These are phyloP conservation scores for Monosporascus sp. DNA, from an alignment of 2,329 filamentous ascomycete genomes.

Conservation along the genomic window DNA sequence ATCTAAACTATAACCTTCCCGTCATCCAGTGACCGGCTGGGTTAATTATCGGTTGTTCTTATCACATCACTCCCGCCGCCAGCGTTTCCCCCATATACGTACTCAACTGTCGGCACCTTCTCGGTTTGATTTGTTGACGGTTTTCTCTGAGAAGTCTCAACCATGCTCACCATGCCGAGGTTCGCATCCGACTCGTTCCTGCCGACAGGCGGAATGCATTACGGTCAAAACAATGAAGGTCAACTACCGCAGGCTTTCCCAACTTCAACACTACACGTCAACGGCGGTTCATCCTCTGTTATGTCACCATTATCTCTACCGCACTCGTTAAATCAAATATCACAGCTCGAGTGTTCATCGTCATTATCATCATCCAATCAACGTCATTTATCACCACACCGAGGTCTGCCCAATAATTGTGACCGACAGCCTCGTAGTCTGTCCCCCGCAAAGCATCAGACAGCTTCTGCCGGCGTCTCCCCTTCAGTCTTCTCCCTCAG, in stretches of 20 bases:
- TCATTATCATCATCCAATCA: conserved; percentile 15
- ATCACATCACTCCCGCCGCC: not conserved
- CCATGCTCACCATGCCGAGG: conserved; percentile 35
- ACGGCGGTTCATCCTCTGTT: conserved; percentile 28
- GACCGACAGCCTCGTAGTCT: conserved; percentile 26
- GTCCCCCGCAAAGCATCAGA: conserved; percentile 23
- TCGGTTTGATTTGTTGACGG: not conserved
- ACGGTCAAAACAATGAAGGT: conserved; percentile 25
- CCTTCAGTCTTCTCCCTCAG: conserved; percentile 10
- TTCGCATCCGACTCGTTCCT: conserved; percentile 38
- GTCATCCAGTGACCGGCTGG: not conserved
- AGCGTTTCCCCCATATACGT: not conserved
- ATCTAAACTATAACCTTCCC: not conserved
- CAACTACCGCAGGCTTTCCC: conserved; percentile 13
- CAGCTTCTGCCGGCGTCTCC: conserved; percentile 14
- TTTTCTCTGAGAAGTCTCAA: conserved; percentile 7
- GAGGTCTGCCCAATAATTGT: conserved; percentile 14
- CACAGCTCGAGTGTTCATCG: conserved; percentile 32
- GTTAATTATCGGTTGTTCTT: not conserved
- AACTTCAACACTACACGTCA: conserved; percentile 15
- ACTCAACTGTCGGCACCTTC: not conserved
- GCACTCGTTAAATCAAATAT: conserved; percentile 26
- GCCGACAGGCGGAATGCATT: conserved; percentile 30
- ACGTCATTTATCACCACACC: conserved; percentile 19
- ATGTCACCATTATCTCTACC: conserved; percentile 37